Conservation (phyloP, 2,329 filamentous ascomycete species). For the Alternaria dauci region DNA sequence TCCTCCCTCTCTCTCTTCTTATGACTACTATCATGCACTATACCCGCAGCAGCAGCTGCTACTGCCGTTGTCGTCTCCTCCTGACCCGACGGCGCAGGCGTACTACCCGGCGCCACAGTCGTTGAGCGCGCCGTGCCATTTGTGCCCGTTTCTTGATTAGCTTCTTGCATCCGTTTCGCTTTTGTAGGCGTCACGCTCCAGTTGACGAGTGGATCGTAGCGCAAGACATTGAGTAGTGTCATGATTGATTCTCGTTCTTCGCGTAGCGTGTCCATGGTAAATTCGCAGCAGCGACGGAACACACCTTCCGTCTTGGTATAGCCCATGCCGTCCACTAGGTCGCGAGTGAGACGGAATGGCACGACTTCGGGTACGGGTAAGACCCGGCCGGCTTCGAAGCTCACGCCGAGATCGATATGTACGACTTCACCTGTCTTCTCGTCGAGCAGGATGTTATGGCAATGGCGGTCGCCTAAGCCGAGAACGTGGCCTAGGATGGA, state of each 20-base stretch:
- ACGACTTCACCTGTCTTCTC: constrained; percentile 90
- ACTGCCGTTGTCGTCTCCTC: constrained; percentile 23
- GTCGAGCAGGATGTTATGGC: constrained; percentile 95
- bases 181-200: constrained; percentile 85
- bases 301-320: constrained; percentile 94
- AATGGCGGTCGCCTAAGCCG: constrained; percentile 91
- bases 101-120: constrained; percentile 39
- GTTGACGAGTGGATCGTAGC: constrained; percentile 96
- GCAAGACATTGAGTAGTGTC: constrained; percentile 95
- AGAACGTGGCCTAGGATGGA: constrained; percentile 94
- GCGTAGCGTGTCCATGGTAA: constrained; percentile 92
- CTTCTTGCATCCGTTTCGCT: constrained; percentile 72
- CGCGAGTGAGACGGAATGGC: constrained; percentile 91
- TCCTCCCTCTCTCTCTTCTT: constrained; percentile 58
- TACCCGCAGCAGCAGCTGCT: constrained; percentile 20
- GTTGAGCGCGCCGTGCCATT: constrained; percentile 43
- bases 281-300: constrained; percentile 97
- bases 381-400: constrained; percentile 96
- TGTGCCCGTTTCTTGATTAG: constrained; percentile 60
- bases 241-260: constrained; percentile 97
- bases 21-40: constrained; percentile 35
- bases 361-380: constrained; percentile 94
- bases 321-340: constrained; percentile 97
- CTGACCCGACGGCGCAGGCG: constrained; percentile 38
- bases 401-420: constrained; percentile 95